phyloP scores from a whole-genome alignment of 306 rosid species.

The Cucurbita pepo region DNA sequence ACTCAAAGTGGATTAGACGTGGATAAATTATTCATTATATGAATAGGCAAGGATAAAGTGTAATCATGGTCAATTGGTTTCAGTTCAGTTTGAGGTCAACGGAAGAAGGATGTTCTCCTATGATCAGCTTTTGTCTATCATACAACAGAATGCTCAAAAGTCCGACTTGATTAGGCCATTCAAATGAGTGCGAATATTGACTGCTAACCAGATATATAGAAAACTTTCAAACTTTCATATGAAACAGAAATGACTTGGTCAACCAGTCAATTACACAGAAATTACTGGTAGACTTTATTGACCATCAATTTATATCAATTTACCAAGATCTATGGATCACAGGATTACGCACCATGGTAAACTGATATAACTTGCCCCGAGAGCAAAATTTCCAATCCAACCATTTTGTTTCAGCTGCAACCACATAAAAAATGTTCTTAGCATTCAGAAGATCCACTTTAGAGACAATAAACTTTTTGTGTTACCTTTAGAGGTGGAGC shows the following conservation, averaged over 20 bases:
- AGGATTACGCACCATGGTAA: constrained; percentile 76
- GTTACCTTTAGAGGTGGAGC: constrained; percentile 91
- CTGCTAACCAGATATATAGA: neutral
- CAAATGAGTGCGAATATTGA: neutral
- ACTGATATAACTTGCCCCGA: constrained; percentile 96
- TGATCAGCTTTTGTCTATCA: neutral
- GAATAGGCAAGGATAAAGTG: neutral
- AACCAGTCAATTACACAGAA: neutral
- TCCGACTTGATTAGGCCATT: neutral
- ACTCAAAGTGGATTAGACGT: neutral
- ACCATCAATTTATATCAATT: neutral
- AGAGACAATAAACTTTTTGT: neutral
- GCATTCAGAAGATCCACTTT: neutral
- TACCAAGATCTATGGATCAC: constrained; percentile 7
- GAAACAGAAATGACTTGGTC: neutral
- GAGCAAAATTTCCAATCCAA: constrained; percentile 97
- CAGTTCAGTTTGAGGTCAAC: neutral
- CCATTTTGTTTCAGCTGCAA: constrained; percentile 95
- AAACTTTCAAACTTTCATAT: neutral
- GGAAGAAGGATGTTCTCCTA: neutral
- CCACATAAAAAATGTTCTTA: constrained; percentile 17
- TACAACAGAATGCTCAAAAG: neutral
- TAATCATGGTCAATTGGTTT: neutral
- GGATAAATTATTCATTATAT: neutral
- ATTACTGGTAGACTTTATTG: neutral